These are phyloP conservation scores for Eremothecium sinecaudum DNA, from an alignment of 1,139 yeast species.

Conservation along the genomic window DNA sequence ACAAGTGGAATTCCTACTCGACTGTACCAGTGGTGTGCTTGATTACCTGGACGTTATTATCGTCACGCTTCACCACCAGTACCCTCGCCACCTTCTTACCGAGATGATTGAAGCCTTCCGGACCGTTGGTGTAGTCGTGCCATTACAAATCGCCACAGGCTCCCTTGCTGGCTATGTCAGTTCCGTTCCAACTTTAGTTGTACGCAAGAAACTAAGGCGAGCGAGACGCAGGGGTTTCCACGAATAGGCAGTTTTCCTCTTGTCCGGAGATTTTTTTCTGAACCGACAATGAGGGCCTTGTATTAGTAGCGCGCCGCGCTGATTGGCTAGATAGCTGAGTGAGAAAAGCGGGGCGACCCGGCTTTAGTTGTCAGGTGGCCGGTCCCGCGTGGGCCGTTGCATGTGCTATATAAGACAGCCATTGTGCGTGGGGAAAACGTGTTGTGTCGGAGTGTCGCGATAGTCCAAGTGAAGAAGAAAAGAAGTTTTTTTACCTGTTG, in stretches of 20 bases:
- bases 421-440: too few relatives aligned
- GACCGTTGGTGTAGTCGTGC: constrained; percentile 72
- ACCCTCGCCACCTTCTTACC: constrained; percentile 74
- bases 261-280: too few relatives aligned
- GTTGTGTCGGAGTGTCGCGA: too few relatives aligned
- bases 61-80: constrained; percentile 47
- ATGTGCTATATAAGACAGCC: too few relatives aligned
- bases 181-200: constrained; percentile 85
- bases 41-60: constrained; percentile 23
- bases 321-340: too few relatives aligned
- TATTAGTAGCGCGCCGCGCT: too few relatives aligned
- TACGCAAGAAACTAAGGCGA: constrained; percentile 72
- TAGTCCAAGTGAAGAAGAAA: too few relatives aligned
- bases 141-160: constrained; percentile 25
- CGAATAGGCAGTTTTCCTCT: constrained; percentile 13
- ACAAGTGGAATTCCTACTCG: constrained; percentile 23
- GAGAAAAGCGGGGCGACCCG: too few relatives aligned
- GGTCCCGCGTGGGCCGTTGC: too few relatives aligned
- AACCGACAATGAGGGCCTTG: too few relatives aligned
- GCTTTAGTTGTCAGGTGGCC: too few relatives aligned
- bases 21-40: constrained; percentile 24
- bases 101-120: constrained; percentile 75
- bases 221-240: constrained; percentile 40
- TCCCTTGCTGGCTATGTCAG: constrained; percentile 33
- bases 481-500: too few relatives aligned